Evolutionary conservation across 345 rosid genomes (phyloP).

Genomic region (Geranium brycei): DNA sequence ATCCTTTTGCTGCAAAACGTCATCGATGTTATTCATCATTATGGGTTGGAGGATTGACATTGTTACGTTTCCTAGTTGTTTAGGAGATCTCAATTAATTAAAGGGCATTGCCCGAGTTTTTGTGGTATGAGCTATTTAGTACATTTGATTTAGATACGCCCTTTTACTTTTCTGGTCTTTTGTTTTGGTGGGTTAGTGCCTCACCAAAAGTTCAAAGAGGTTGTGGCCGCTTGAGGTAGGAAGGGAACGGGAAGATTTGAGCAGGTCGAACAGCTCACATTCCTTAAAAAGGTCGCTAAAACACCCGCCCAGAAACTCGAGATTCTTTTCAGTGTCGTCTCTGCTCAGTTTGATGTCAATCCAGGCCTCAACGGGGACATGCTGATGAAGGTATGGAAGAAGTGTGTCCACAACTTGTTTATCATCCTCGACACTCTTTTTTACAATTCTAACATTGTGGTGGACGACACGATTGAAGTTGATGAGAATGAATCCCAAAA

Average conservation of each 20-base stretch:
- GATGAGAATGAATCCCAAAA: constrained; percentile 87
- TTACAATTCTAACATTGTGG: constrained; percentile 55
- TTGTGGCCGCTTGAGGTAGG: constrained; percentile 88
- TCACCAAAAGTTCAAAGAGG: constrained; percentile 80
- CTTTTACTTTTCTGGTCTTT: too few relatives aligned
- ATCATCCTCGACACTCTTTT: constrained; percentile 67
- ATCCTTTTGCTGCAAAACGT: too few relatives aligned
- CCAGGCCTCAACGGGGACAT: constrained; percentile 91
- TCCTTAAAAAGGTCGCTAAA: constrained; percentile 83
- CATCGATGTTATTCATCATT: too few relatives aligned
- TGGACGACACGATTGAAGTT: constrained; percentile 63
- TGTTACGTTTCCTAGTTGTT: too few relatives aligned
- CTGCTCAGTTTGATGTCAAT: constrained; percentile 93
- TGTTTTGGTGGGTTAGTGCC: constrained; percentile 3
- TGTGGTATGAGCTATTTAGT: too few relatives aligned
- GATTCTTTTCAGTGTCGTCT: constrained; percentile 75
- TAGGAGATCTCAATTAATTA: too few relatives aligned
- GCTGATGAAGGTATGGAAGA: constrained; percentile 92
- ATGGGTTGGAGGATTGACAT: too few relatives aligned
- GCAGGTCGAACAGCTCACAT: constrained; percentile 88
- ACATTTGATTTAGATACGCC: too few relatives aligned
- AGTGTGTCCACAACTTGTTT: constrained; percentile 72
- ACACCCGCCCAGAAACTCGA: constrained; percentile 98
- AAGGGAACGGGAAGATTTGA: constrained; percentile 93
- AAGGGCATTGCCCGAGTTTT: too few relatives aligned